Base-by-base conservation (phyloP, 306 rosid genomes). In the Dalbergia oliveri region DNA sequence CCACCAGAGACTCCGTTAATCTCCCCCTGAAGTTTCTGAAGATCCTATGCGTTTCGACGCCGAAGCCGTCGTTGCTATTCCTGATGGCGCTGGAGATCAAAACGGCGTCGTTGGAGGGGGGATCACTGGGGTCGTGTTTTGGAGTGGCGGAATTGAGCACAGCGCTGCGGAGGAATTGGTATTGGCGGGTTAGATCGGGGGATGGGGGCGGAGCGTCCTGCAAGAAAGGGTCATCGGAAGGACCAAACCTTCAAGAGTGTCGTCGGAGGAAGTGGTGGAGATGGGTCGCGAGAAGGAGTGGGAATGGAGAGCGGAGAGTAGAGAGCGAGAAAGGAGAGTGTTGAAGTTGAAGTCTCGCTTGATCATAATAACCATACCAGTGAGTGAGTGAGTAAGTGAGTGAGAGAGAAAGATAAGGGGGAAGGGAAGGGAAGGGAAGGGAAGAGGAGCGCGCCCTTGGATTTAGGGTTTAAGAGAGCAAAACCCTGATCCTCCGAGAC, bases 1-100 rank as follows among this genome's bases (percentile, higher is more conserved):
- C 69, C 11, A 91, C 92, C 70, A 93, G 54, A 76, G 65, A 75
- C 5, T 82, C 87, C 34, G 59, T 88, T 78, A 94, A 79, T 12
- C 62, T 84, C 21, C 79, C 81, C 54, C 98, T 87, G 11, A 83
- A 94, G 75, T 86, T 90, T 85, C 97, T 71, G 45, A 94, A 85
- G 72, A 77, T 75, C n/a, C 49, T 88, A 12, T 69, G 84, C 70
- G 94, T 89, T 79, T 84, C 53, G 23, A 61, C 65, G 65, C 87
- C 85, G 12, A 94, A 87, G 4, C 82, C 86, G 75, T 84, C 88
- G 19, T 14, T 51, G 15, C 26, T 19, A 3, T 62, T 54, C 64
- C 75, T 75, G 71, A 94, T 83, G 5, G 89, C 84, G 9, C 87
- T 58, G 1, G 84, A 83, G 2, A 92, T 84, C 12, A 50, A 78